These are phyloP conservation scores for Parasitella parasitica DNA, from an alignment of 371 early-diverging fungal species.

Conservation along the genomic window DNA sequence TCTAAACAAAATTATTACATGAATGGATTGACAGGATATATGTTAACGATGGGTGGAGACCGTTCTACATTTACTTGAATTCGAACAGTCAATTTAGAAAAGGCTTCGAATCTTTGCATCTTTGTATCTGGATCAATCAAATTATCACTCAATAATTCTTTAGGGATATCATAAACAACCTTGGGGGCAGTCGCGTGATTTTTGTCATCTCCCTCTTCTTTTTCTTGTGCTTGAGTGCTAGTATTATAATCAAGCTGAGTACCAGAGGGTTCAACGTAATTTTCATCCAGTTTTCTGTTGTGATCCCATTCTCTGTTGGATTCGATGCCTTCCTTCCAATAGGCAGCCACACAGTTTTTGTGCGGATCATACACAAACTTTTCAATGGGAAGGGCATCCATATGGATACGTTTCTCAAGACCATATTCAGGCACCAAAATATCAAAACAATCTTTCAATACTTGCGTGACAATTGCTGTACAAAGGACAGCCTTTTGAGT, in stretches of 20 bases:
- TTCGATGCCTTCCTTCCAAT: constrained; percentile 49
- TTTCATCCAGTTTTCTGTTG: constrained; percentile 7
- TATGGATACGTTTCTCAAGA: constrained; percentile 66
- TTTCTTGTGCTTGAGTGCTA: neutral
- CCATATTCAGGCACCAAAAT: constrained; percentile 77
- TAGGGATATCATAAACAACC: constrained; percentile 7
- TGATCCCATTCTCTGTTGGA: constrained; percentile 10
- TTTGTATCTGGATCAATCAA: constrained; percentile 16
- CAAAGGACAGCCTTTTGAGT: constrained; percentile 32
- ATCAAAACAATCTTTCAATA: constrained; percentile 60
- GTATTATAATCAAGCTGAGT: constrained; percentile 2
- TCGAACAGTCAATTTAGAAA: constrained; percentile 30
- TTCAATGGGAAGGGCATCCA: constrained; percentile 61
- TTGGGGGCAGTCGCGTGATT: constrained; percentile 17
- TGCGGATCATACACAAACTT: constrained; percentile 41
- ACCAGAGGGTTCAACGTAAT: constrained; percentile 1
- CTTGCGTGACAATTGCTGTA: constrained; percentile 52
- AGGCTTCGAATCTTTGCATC: constrained; percentile 33
- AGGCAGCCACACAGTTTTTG: constrained; percentile 32
- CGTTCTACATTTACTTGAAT: constrained; percentile 34
- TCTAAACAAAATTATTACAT: neutral
- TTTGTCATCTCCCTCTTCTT: neutral
- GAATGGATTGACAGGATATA: constrained; percentile 44
- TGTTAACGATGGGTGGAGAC: constrained; percentile 40
- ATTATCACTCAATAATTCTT: constrained; percentile 8